Evolutionary conservation across 768 basidiomycete species (phyloP).

Genomic region (Mycena galericulata): DNA sequence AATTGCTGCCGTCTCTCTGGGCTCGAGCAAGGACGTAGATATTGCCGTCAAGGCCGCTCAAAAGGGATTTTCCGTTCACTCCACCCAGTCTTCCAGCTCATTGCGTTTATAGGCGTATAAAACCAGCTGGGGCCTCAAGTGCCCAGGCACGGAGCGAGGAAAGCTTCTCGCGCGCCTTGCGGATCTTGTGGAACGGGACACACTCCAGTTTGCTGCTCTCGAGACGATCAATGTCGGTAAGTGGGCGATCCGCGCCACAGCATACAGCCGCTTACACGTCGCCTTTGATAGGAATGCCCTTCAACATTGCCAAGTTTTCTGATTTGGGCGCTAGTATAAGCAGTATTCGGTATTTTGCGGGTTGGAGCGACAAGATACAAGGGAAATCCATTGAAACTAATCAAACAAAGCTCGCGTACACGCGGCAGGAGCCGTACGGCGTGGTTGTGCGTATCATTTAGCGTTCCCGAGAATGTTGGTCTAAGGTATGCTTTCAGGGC

Average conservation of each 20-base stretch:
- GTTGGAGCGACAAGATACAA: constrained; percentile 80
- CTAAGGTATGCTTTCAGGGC: constrained; percentile 34
- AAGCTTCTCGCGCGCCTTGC: constrained; percentile 60
- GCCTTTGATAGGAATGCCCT: constrained; percentile 43
- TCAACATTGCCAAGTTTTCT: constrained; percentile 27
- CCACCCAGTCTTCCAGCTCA: not conserved
- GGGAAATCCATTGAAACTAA: constrained; percentile 71
- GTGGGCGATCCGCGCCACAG: not conserved
- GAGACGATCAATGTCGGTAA: constrained; percentile 61
- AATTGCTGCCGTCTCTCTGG: constrained; percentile 61
- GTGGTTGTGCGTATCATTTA: constrained; percentile 48
- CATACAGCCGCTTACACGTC: not conserved
- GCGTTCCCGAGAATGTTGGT: not conserved
- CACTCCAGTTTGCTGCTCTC: constrained; percentile 60
- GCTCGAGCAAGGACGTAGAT: constrained; percentile 71
- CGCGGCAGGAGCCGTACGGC: constrained; percentile 71
- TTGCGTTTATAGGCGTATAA: constrained; percentile 42
- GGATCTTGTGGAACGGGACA: constrained; percentile 63
- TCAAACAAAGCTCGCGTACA: constrained; percentile 63
- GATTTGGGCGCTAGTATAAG: constrained; percentile 46
- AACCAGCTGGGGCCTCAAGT: constrained; percentile 62
- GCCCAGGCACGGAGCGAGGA: constrained; percentile 52
- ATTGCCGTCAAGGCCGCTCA: constrained; percentile 68
- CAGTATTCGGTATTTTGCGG: constrained; percentile 75
- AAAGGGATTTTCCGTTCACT: not conserved